A percentile compares a stretch with the other conserved stretches of the same genome.
Evolutionary conservation across 495 filamentous ascomycete genomes (phyloP).

Genomic region (Hypoxylon crocopeplum): DNA sequence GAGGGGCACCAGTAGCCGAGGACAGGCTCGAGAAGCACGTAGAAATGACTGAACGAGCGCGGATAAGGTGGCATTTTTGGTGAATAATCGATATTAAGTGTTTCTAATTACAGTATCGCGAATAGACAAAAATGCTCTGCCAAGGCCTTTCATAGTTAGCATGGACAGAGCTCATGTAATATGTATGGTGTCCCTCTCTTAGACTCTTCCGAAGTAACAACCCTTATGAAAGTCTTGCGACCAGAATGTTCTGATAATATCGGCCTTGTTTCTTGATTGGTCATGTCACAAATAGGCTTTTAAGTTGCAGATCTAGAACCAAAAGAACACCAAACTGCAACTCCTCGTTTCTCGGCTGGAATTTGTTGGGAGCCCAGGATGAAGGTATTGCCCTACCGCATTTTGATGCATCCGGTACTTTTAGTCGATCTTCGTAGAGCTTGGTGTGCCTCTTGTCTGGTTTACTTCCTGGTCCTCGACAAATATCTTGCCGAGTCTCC

Average conservation of each 20-base stretch:
- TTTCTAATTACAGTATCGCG: constrained; percentile 30
- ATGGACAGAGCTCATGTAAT: not conserved
- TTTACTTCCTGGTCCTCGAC: not conserved
- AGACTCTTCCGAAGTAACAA: constrained; percentile 7
- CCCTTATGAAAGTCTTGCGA: constrained; percentile 8
- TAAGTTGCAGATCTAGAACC: constrained; percentile 29
- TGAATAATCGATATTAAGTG: constrained; percentile 14
- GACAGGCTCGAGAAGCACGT: not conserved
- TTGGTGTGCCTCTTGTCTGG: not conserved
- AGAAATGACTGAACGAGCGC: not conserved
- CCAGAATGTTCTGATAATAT: constrained; percentile 35
- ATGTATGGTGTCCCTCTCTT: too few species aligned
- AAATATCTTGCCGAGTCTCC: constrained; percentile 13
- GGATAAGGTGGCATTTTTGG: not conserved
- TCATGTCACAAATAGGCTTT: constrained; percentile 24
- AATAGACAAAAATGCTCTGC: constrained; percentile 10
- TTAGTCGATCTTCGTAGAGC: constrained; percentile 5
- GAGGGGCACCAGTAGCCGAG: not conserved
- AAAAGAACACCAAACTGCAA: constrained; percentile 9
- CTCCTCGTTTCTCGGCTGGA: constrained; percentile 14
- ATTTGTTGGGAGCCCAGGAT: constrained; percentile 28
- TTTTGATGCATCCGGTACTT: constrained; percentile 2
- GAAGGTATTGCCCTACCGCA: constrained; percentile 7
- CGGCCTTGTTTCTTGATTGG: constrained; percentile 21
- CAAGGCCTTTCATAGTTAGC: constrained; percentile 8